Evolutionary conservation across 306 rosid species (phyloP).

Genomic region (Carpinus fangiana): DNA sequence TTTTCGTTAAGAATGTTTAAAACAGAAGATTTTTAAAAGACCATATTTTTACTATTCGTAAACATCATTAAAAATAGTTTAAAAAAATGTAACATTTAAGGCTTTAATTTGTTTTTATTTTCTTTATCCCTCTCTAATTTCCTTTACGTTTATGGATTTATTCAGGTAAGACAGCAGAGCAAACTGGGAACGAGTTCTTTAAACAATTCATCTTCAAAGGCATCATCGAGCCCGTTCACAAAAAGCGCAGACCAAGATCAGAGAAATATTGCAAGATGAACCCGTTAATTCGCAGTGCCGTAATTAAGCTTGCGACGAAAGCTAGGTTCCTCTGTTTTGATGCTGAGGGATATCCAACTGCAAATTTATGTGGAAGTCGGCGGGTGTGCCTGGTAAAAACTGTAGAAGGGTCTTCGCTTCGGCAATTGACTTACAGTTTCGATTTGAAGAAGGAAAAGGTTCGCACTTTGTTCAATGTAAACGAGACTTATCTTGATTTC

Average conservation of each 20-base stretch:
- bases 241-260: constrained; percentile 13
- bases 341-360: neutral
- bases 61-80: too few species aligned
- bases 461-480: constrained; percentile 25
- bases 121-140: too few species aligned
- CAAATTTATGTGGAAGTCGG: neutral
- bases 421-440: neutral
- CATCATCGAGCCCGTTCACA: constrained; percentile 5
- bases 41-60: too few species aligned
- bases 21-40: too few species aligned
- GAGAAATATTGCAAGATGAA: constrained; percentile 13
- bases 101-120: too few species aligned
- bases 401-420: constrained; percentile 7
- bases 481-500: constrained; percentile 16
- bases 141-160: too few species aligned
- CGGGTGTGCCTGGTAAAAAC: constrained; percentile 17
- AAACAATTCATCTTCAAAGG: neutral
- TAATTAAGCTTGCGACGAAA: neutral
- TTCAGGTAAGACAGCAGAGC: neutral
- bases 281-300: neutral
- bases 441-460: neutral
- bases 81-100: too few species aligned
- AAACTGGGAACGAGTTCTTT: neutral
- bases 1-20: too few species aligned
- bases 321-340: neutral